These are phyloP conservation scores for Triadica sebifera DNA, from an alignment of 345 rosid genomes.

Conservation along the genomic window DNA sequence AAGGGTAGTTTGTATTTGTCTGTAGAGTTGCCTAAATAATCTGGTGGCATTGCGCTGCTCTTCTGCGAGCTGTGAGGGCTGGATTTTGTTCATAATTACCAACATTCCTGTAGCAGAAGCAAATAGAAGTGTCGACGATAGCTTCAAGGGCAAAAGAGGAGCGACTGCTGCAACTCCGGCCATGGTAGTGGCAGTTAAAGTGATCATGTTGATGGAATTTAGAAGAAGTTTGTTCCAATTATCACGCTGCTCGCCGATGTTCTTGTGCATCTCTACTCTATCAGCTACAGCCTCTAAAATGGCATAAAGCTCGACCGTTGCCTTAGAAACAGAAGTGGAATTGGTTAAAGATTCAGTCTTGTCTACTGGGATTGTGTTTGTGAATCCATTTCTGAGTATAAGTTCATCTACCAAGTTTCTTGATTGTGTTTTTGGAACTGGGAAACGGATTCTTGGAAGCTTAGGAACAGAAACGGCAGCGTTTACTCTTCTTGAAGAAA, in stretches of 20 bases:
- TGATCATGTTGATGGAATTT: conserved; percentile 66
- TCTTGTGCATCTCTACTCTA: conserved; percentile 69
- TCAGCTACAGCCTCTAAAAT: conserved; percentile 59
- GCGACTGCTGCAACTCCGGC: conserved; percentile 37
- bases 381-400: conserved; percentile 9
- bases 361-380: conserved; percentile 8
- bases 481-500: conserved; percentile 19
- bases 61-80: conserved; percentile 45
- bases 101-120: conserved; percentile 37
- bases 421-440: conserved; percentile 26
- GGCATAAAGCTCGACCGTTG: conserved; percentile 32
- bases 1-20: conserved; percentile 23
- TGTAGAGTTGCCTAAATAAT: conserved; percentile 33
- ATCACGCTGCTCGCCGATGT: conserved; percentile 59
- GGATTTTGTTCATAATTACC: conserved; percentile 37
- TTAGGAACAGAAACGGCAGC: conserved; percentile 48
- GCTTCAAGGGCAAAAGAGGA: conserved; percentile 39
- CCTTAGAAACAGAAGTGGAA: not conserved
- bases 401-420: conserved; percentile 12
- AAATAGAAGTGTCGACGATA: conserved; percentile 37
- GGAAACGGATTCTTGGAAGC: conserved; percentile 34
- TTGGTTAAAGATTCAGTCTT: not conserved
- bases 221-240: conserved; percentile 65
- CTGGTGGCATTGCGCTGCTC: conserved; percentile 39
- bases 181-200: conserved; percentile 57